phyloP scores from a whole-genome alignment of 495 filamentous ascomycete species.

The Choiromyces venosus region DNA sequence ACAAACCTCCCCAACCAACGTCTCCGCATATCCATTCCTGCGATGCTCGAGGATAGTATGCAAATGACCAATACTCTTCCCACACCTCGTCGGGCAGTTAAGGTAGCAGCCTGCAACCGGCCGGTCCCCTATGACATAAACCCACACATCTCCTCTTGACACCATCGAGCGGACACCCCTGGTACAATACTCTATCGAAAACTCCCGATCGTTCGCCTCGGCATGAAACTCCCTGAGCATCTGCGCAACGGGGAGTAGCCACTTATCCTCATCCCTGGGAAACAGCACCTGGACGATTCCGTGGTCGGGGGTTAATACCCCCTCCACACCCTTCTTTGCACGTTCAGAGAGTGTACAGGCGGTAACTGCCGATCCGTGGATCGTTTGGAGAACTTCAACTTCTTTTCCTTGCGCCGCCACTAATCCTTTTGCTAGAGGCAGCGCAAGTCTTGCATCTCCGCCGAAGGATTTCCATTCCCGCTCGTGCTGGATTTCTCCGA shows the following conservation, averaged over 20 bases:
- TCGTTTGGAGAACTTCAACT: not conserved
- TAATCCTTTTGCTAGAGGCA: not conserved
- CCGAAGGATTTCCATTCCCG: not conserved
- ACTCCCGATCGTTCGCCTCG: too few relatives aligned
- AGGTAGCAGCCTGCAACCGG: constrained; percentile 8
- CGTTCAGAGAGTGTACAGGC: too few relatives aligned
- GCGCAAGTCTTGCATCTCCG: not conserved
- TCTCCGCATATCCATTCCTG: constrained; percentile 14
- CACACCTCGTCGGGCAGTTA: constrained; percentile 1
- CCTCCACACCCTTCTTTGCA: too few relatives aligned
- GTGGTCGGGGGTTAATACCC: too few relatives aligned
- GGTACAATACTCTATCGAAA: constrained; percentile 9
- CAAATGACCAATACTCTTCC: constrained; percentile 6
- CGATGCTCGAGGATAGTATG: not conserved
- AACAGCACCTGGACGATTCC: too few relatives aligned
- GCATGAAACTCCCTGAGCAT: too few relatives aligned
- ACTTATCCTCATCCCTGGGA: too few relatives aligned
- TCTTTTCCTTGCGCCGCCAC: not conserved
- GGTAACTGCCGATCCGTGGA: not conserved
- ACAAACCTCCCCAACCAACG: constrained; percentile 9
- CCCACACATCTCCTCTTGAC: not conserved
- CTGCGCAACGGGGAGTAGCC: too few relatives aligned
- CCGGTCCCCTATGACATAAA: constrained; percentile 7
- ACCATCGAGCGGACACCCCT: not conserved
- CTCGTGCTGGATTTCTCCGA: not conserved